Percentiles rank a stretch among this genome's conserved stretches.
phyloP scores from a whole-genome alignment of 2,329 filamentous ascomycete species.

The Tolypocladium sp. region DNA sequence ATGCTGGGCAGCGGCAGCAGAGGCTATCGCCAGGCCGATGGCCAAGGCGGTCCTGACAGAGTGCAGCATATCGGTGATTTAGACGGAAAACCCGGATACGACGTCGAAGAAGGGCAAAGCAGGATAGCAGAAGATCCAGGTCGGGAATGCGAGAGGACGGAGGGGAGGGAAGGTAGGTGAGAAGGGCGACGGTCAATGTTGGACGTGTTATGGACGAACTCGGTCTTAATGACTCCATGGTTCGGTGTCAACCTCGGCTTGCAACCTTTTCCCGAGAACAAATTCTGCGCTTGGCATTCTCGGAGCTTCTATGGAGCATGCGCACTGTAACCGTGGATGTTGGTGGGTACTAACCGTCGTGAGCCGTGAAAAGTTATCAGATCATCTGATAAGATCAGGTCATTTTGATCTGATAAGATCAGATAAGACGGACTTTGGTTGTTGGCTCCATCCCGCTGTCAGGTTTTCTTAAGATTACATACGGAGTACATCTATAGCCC shows the following conservation, averaged over 20 bases:
- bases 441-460: background rate
- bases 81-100: background rate
- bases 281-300: background rate
- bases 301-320: background rate
- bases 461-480: background rate
- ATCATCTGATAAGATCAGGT: conserved; percentile 4
- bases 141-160: too few relatives aligned
- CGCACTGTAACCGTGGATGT: background rate
- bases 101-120: background rate
- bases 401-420: background rate
- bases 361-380: background rate
- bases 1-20: background rate
- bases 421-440: background rate
- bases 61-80: background rate
- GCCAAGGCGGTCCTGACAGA: background rate
- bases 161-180: background rate
- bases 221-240: background rate
- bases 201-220: background rate
- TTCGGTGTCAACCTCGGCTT: background rate
- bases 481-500: too few relatives aligned
- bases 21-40: conserved; percentile 1
- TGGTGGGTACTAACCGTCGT: background rate
- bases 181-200: background rate
- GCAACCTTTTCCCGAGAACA: background rate
- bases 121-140: too few relatives aligned